A percentile compares a stretch with the other conserved stretches of the same genome.
Conservation (phyloP, 2,329 filamentous ascomycete species). For the Conoideocrella luteorostrata region DNA sequence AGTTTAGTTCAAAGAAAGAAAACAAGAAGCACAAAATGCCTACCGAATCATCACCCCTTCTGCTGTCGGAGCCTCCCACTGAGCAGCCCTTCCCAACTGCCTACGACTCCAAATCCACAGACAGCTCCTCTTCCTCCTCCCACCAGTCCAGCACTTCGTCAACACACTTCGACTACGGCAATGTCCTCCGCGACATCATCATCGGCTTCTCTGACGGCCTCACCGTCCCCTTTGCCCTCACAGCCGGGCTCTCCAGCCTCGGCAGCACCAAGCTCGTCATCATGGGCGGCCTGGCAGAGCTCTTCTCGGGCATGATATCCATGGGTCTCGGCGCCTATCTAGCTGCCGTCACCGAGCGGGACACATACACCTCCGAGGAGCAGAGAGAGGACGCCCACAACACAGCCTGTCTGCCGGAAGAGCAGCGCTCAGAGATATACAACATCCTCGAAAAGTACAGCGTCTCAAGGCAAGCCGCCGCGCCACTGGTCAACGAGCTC, state of each 20-base stretch:
- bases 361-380: slow-evolving; percentile 44
- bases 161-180: slow-evolving; percentile 29
- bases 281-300: slow-evolving; percentile 66
- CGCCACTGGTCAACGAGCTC: slow-evolving; percentile 43
- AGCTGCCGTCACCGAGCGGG: slow-evolving; percentile 52
- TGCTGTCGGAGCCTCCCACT: slow-evolving; percentile 23
- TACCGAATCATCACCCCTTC: slow-evolving; percentile 26
- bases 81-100: slow-evolving; percentile 17
- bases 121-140: slow-evolving; percentile 14
- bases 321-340: slow-evolving; percentile 74
- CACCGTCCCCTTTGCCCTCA: slow-evolving; percentile 74
- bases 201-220: slow-evolving; percentile 74
- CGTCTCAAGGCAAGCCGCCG: slow-evolving; percentile 35
- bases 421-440: slow-evolving; percentile 42
- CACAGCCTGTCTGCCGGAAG: slow-evolving; percentile 34
- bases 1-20: too few relatives aligned
- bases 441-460: slow-evolving; percentile 45
- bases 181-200: slow-evolving; percentile 57
- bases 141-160: slow-evolving; percentile 10
- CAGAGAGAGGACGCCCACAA: slow-evolving; percentile 35
- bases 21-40: slow-evolving; percentile 9
- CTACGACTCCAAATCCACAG: slow-evolving; percentile 19
- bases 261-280: slow-evolving; percentile 62
- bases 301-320: slow-evolving; percentile 68
- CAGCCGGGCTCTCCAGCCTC: slow-evolving; percentile 62